A percentile compares a stretch with the other conserved stretches of the same genome.
phyloP scores from a whole-genome alignment of 495 filamentous ascomycete genomes.

The Aspergillus avenaceus region DNA sequence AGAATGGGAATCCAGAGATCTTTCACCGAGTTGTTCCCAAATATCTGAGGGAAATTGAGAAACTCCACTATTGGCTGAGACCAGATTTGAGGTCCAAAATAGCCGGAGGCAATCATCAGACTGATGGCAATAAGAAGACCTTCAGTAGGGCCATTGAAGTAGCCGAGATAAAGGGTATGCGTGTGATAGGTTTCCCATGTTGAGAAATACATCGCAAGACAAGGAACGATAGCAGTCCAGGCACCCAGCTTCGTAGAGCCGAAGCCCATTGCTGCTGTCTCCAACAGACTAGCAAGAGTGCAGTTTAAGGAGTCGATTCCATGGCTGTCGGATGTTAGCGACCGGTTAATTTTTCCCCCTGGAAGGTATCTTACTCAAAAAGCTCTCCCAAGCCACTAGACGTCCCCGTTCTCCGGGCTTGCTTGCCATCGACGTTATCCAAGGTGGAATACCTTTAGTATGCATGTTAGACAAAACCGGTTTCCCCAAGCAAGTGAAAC shows the following conservation, averaged over 20 bases:
- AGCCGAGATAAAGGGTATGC: conserved; percentile 93
- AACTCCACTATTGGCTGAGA: conserved; percentile 63
- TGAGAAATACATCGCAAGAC: conserved; percentile 97
- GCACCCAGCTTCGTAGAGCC: conserved; percentile 77
- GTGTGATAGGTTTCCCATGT: conserved; percentile 99
- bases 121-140: conserved; percentile 83
- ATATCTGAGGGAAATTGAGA: conserved; percentile 54
- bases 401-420: conserved; percentile 89
- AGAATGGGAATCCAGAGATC: conserved; percentile 88
- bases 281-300: conserved; percentile 81
- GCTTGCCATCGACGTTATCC: conserved; percentile 98
- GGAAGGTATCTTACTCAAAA: conserved; percentile 65
- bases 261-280: conserved; percentile 87
- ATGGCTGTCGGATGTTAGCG: conserved; percentile 56
- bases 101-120: conserved; percentile 81
- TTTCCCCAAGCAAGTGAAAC: neutral
- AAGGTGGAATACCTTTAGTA: conserved; percentile 79
- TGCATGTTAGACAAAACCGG: neutral
- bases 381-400: conserved; percentile 93
- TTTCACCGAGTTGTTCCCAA: conserved; percentile 64
- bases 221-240: conserved; percentile 87
- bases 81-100: conserved; percentile 88
- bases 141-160: conserved; percentile 96
- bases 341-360: conserved; percentile 1
- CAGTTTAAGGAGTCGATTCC: conserved; percentile 98